A percentile compares a stretch with the other conserved stretches of the same genome.
Conservation (phyloP, 495 filamentous ascomycete species). For the Daldinia loculata region DNA sequence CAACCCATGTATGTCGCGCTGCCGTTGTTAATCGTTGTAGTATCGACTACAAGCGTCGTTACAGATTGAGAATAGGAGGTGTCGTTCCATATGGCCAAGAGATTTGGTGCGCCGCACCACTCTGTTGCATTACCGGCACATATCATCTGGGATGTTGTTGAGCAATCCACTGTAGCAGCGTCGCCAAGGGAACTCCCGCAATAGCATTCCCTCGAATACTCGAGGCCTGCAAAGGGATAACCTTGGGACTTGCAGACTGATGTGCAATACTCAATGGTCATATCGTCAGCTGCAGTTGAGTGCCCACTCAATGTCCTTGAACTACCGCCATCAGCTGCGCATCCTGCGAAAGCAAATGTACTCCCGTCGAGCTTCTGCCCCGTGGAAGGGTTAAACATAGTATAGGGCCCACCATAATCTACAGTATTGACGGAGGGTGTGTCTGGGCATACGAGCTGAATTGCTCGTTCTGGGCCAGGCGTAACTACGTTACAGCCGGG, state of each 20-base stretch:
- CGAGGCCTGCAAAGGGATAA: slow-evolving; percentile 52
- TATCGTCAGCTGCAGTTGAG: slow-evolving; percentile 21
- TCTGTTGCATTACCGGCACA: slow-evolving; percentile 50
- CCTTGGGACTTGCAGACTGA: slow-evolving; percentile 46
- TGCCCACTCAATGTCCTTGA: slow-evolving; percentile 10
- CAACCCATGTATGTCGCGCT: slow-evolving; percentile 22
- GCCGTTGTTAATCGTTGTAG: slow-evolving; percentile 30
- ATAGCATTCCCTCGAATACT: slow-evolving; percentile 47
- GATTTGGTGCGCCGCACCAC: slow-evolving; percentile 53
- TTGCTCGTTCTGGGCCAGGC: slow-evolving; percentile 50
- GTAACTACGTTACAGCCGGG: slow-evolving; percentile 62
- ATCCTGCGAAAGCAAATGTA: slow-evolving; percentile 56
- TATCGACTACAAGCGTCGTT: slow-evolving; percentile 2
- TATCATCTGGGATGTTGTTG: slow-evolving; percentile 36
- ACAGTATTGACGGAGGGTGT: slow-evolving; percentile 17
- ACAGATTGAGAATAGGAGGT: slow-evolving; percentile 34
- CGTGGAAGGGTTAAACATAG: slow-evolving; percentile 23
- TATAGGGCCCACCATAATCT: slow-evolving; percentile 6
- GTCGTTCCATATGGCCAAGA: slow-evolving; percentile 52
- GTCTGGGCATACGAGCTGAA: slow-evolving; percentile 19
- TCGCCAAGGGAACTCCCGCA: slow-evolving; percentile 42
- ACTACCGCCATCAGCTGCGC: slow-evolving; percentile 52
- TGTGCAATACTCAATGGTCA: slow-evolving; percentile 54
- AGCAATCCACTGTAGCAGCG: slow-evolving; percentile 37
- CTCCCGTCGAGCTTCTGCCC: slow-evolving; percentile 18